Percentiles rank a stretch among this genome's conserved stretches.
These are phyloP conservation scores for Podospora pseudoanserina DNA, from an alignment of 495 filamentous ascomycete species.

Conservation along the genomic window DNA sequence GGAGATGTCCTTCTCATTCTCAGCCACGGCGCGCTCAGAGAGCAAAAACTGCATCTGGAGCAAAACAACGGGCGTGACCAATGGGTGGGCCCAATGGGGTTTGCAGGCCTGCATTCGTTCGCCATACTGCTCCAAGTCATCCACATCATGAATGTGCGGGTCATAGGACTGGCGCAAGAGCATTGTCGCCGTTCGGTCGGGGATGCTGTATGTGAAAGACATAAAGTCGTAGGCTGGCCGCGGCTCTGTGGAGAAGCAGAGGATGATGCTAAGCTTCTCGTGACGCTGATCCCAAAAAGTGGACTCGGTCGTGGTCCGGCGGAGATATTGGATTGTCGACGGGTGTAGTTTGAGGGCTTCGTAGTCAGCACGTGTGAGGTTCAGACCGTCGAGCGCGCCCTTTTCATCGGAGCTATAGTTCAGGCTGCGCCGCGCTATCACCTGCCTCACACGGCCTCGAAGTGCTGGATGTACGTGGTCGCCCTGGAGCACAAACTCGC, in stretches of 20 bases:
- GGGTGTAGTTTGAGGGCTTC: slow-evolving; percentile 32
- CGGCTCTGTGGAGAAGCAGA: slow-evolving; percentile 34
- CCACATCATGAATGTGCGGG: slow-evolving; percentile 30
- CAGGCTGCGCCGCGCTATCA: slow-evolving; percentile 11
- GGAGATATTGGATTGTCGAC: slow-evolving; percentile 28
- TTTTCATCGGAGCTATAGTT: slow-evolving; percentile 15
- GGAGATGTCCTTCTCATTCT: slow-evolving; percentile 30
- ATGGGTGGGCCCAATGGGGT: slow-evolving; percentile 33
- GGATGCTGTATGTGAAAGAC: slow-evolving; percentile 34
- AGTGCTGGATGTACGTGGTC: slow-evolving; percentile 25
- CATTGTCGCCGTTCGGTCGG: slow-evolving; percentile 27
- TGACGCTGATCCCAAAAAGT: slow-evolving; percentile 30
- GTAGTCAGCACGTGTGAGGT: slow-evolving; percentile 30
- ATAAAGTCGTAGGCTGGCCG: slow-evolving; percentile 37
- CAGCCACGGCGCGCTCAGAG: slow-evolving; percentile 32
- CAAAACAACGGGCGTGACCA: slow-evolving; percentile 31
- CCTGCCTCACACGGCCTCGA: slow-evolving; percentile 30
- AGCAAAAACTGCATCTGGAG: slow-evolving; percentile 35
- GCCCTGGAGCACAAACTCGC: slow-evolving; percentile 25
- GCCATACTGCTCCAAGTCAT: slow-evolving; percentile 35
- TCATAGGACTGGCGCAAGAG: slow-evolving; percentile 35
- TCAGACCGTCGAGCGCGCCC: slow-evolving; percentile 31
- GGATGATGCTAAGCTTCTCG: slow-evolving; percentile 29
- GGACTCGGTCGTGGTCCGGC: slow-evolving; percentile 32
- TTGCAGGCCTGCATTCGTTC: slow-evolving; percentile 33